Evolutionary conservation across 1,284 basidiomycete species (phyloP).

Genomic region (Ganoderma meredithae): DNA sequence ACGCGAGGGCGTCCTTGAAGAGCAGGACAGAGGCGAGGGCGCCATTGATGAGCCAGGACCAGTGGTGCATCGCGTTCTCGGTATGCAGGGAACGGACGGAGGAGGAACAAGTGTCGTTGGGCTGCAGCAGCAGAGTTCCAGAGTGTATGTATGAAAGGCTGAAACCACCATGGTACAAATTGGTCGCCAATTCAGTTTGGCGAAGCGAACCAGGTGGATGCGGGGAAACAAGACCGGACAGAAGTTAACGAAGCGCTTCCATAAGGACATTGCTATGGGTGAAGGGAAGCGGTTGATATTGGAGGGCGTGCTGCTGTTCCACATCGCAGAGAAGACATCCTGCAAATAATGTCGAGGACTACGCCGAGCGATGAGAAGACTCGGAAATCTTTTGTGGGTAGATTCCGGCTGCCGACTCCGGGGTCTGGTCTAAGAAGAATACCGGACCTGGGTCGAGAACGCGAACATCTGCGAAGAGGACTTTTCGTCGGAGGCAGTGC

Average conservation of each 20-base stretch:
- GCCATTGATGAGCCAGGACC: slow-evolving; percentile 10
- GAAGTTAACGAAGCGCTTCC: not conserved
- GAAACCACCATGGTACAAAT: not conserved
- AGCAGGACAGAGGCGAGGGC: slow-evolving; percentile 5
- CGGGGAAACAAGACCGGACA: not conserved
- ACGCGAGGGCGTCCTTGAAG: slow-evolving; percentile 6
- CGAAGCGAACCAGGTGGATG: not conserved
- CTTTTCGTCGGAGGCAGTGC: too few relatives aligned
- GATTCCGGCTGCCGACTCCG: too few relatives aligned
- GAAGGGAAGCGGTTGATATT: not conserved
- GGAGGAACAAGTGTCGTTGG: not conserved
- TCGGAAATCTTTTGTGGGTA: too few relatives aligned
- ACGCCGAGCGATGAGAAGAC: too few relatives aligned
- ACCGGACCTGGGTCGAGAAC: too few relatives aligned
- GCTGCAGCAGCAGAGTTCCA: not conserved
- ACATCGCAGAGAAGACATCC: too few relatives aligned
- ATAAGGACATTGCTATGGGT: not conserved
- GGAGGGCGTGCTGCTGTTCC: too few relatives aligned
- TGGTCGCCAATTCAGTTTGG: not conserved
- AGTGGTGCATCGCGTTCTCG: slow-evolving; percentile 9
- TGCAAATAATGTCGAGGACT: too few relatives aligned
- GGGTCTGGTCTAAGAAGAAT: too few relatives aligned
- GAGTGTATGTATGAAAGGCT: not conserved
- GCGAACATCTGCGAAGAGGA: too few relatives aligned
- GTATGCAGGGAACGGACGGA: not conserved